These are phyloP conservation scores for Ophiorrhiza pumila DNA, from an alignment of 257 asterid species.

Conservation along the genomic window DNA sequence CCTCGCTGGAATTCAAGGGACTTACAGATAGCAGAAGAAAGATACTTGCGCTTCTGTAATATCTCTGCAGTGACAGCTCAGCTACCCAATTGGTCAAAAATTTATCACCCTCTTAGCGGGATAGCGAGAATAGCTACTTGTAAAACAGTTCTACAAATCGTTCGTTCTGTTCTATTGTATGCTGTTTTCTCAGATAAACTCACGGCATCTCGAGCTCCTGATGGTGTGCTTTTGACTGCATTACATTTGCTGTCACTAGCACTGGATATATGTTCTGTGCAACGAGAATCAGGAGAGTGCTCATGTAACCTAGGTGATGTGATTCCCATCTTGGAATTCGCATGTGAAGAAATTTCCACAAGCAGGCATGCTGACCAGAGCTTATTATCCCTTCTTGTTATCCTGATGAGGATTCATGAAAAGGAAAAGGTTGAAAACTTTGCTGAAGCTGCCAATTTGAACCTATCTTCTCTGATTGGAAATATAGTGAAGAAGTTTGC, in stretches of 20 bases:
- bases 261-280: slow-evolving; percentile 66
- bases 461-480: slow-evolving; percentile 50
- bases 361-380: slow-evolving; percentile 72
- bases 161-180: slow-evolving; percentile 76
- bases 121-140: slow-evolving; percentile 88
- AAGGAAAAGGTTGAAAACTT: slow-evolving; percentile 52
- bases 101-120: slow-evolving; percentile 76
- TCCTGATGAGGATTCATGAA: slow-evolving; percentile 71
- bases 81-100: slow-evolving; percentile 84
- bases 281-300: slow-evolving; percentile 51
- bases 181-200: slow-evolving; percentile 64
- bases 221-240: slow-evolving; percentile 68
- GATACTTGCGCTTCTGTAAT: slow-evolving; percentile 81
- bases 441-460: slow-evolving; percentile 56
- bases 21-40: slow-evolving; percentile 87
- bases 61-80: slow-evolving; percentile 73
- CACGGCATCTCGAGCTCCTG: slow-evolving; percentile 70
- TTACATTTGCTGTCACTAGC: slow-evolving; percentile 86
- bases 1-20: slow-evolving; percentile 96
- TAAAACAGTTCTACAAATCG: slow-evolving; percentile 62
- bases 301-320: slow-evolving; percentile 47
- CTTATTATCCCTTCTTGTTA: slow-evolving; percentile 86
- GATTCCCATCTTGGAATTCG: slow-evolving; percentile 73
- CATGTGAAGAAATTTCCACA: slow-evolving; percentile 60
- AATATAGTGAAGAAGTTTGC: slow-evolving; percentile 62